phyloP scores from a whole-genome alignment of 441 rosid species.

The Gossypium gossypioides region DNA sequence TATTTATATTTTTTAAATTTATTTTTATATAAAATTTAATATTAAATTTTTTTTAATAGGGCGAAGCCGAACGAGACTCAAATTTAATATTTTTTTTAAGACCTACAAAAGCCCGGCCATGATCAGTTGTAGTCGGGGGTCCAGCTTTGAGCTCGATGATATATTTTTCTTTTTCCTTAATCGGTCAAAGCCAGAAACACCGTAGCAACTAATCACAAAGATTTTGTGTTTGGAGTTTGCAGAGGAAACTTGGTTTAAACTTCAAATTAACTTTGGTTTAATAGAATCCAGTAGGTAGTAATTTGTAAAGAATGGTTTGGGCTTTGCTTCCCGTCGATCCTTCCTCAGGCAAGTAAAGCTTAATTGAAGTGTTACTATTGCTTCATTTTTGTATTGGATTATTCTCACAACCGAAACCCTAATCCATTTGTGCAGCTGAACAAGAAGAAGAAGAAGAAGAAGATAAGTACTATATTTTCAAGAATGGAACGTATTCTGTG shows the following conservation, averaged over 20 bases:
- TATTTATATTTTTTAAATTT: no score
- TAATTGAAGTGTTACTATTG: not conserved
- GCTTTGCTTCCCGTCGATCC: constrained; percentile 64
- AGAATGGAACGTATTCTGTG: constrained; percentile 56
- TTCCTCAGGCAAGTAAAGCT: constrained; percentile 38
- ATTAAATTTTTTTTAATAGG: no score
- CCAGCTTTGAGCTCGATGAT: not conserved
- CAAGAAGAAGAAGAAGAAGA: constrained; percentile 26
- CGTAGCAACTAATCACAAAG: not conserved
- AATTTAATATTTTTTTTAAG: no score
- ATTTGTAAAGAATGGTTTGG: constrained; percentile 59
- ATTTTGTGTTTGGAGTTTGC: not conserved
- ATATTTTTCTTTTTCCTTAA: not conserved
- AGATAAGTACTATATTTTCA: constrained; percentile 60
- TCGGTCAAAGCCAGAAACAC: not conserved
- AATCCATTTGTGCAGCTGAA: constrained; percentile 28
- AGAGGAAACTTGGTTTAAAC: not conserved
- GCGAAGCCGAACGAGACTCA: no score
- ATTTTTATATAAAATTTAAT: no score
- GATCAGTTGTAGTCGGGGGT: not conserved
- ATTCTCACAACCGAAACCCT: not conserved
- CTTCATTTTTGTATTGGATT: not conserved
- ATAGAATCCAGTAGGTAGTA: not conserved
- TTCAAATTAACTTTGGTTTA: not conserved
- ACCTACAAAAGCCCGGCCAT: no score